Evolutionary conservation across 352 stramenopile genomes (phyloP).

Genomic region (Pythium guiyangense): DNA sequence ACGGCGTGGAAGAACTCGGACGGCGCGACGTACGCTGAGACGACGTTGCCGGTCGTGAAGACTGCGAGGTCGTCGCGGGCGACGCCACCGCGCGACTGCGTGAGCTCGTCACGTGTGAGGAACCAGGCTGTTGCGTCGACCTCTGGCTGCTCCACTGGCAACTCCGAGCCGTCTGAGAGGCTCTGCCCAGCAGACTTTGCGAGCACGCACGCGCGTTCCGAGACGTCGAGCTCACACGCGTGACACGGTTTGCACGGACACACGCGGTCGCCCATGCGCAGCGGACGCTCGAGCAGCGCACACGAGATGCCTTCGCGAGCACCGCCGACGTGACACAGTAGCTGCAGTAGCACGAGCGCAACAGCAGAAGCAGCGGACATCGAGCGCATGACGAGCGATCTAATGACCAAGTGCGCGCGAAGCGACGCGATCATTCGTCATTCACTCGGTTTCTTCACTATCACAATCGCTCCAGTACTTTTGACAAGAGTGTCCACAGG

Average conservation of each 20-base stretch:
- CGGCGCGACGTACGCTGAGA: conserved; percentile 4
- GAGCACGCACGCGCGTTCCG: conserved; percentile 13
- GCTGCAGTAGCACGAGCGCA: neutral
- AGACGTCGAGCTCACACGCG: conserved; percentile 22
- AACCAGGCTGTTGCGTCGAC: conserved; percentile 10
- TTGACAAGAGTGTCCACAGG: too few species aligned
- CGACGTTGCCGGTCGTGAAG: conserved; percentile 2
- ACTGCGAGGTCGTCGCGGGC: conserved; percentile 4
- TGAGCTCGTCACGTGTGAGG: conserved; percentile 4
- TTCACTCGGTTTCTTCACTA: too few species aligned
- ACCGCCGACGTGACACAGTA: neutral
- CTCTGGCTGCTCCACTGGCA: conserved; percentile 17
- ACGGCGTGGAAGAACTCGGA: conserved; percentile 11
- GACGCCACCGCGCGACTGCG: conserved; percentile 1
- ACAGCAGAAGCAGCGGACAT: neutral
- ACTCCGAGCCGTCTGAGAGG: conserved; percentile 18
- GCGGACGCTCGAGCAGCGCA: conserved; percentile 5
- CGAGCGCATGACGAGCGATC: neutral
- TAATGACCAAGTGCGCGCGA: neutral
- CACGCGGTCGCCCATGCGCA: conserved; percentile 13
- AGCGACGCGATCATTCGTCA: neutral
- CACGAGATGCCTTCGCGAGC: conserved; percentile 7
- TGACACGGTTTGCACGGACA: conserved; percentile 37
- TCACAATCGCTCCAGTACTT: too few species aligned
- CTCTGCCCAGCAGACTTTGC: conserved; percentile 10